Evolutionary conservation across 2,329 filamentous ascomycete genomes (phyloP).

Genomic region (Pseudocercospora crystallina): DNA sequence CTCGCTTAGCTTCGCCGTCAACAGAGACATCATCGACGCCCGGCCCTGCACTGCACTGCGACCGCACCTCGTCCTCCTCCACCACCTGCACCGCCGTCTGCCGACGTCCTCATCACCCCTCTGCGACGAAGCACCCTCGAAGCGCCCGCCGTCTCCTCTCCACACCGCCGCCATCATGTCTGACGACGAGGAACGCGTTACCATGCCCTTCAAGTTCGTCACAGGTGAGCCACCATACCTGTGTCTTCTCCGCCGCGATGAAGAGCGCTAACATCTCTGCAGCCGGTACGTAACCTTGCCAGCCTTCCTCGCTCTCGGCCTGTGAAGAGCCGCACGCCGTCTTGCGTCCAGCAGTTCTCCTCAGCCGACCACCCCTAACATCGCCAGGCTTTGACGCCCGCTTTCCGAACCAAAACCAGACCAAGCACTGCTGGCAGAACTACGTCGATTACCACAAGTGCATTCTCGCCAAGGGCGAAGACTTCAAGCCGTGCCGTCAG

Average conservation of each 20-base stretch:
- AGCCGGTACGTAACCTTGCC: conserved; percentile 34
- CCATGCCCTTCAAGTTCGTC: conserved; percentile 99
- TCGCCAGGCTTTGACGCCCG: conserved; percentile 92
- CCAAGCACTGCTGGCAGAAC: conserved; percentile 99
- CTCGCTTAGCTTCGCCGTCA: too few relatives aligned
- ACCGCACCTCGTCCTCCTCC: too few relatives aligned
- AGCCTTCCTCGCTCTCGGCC: too few relatives aligned
- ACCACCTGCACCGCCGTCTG: too few relatives aligned
- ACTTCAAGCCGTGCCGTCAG: conserved; percentile 95
- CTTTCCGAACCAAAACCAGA: conserved; percentile 97
- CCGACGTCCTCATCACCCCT: neutral
- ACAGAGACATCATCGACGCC: too few relatives aligned
- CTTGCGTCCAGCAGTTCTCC: too few relatives aligned
- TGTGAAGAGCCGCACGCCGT: neutral
- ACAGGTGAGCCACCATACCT: conserved; percentile 68
- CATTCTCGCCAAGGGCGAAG: conserved; percentile 96
- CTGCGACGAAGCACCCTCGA: conserved; percentile 21
- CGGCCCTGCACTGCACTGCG: too few relatives aligned
- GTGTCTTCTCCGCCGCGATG: neutral
- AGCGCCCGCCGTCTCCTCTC: conserved; percentile 15
- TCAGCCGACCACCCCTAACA: neutral
- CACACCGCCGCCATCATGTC: conserved; percentile 69
- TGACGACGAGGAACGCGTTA: conserved; percentile 83
- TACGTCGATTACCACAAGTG: conserved; percentile 99
- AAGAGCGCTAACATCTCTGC: conserved; percentile 24